Base-by-base conservation (phyloP, 805 yeast genomes). In the Saccharomycopsis javanensis region DNA sequence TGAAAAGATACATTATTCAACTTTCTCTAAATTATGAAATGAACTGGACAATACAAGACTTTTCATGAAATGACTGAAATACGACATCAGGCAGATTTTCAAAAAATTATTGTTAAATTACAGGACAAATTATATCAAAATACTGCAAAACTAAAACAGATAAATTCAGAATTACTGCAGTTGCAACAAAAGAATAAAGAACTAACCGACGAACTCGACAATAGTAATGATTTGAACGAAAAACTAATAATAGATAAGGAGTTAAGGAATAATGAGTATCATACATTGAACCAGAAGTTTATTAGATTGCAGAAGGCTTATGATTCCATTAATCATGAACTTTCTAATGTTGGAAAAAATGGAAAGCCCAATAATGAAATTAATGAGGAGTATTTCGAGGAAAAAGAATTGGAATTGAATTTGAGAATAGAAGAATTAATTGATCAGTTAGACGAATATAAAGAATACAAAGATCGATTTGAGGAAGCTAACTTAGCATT, bases 111-210 rank as follows among this genome's bases (percentile, higher is more conserved):
- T 1, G 67, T 71, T 2, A 72, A 67, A 48, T 69, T 83, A 16
- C 84, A 81, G 60, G 63, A 63, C 5, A 81, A 81, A 61, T 64
- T 81, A 1, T 72, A 72, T 48, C 57, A 38, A 0, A 57, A 75
- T 57, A 66, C 67, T 7, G 60, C 61, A 0, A 69, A 71, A 16
- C 70, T 72, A 28, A 62, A 62, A 1, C 53, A 62, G 0, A 60
- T 79, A n/a, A 62, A 62, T 3, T 25, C 35, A 0, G 62, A 68
- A 11, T 28, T 74, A 4, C 55, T 57, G 4, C 46, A 55, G 3
- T 56, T 77, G 10, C 65, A 69, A 35, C 34, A 48, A 11, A 67
- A 71, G 38, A 73, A 74, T 56, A 65, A 65, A 1, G 57, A 25
- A 25, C 63, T 15, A 20, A 27, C 11, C 15, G 50, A 53, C 27